Evolutionary conservation across 2,329 filamentous ascomycete genomes (phyloP).

Genomic region (Bipolaris sorokiniana): DNA sequence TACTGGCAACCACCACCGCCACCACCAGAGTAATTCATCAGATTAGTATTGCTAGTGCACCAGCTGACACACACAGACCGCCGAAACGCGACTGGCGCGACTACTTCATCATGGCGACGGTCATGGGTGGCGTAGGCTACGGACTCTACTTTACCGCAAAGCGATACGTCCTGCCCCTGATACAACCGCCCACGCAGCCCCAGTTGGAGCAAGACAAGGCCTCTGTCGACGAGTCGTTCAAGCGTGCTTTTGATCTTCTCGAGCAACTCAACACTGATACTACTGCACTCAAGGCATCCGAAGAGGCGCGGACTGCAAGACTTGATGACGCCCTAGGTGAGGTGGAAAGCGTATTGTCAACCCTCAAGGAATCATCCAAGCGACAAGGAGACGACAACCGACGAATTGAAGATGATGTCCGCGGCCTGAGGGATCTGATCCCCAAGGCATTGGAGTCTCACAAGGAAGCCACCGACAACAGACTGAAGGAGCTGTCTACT

Average conservation of each 20-base stretch:
- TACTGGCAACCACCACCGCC: slow-evolving; percentile 61
- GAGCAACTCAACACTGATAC: slow-evolving; percentile 94
- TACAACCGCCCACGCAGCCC: slow-evolving; percentile 90
- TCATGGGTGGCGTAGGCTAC: slow-evolving; percentile 87
- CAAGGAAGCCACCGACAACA: slow-evolving; percentile 79
- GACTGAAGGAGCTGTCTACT: slow-evolving; percentile 81
- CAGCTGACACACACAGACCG: slow-evolving; percentile 45
- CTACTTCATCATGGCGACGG: slow-evolving; percentile 99
- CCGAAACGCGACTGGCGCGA: slow-evolving; percentile 94
- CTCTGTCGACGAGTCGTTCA: slow-evolving; percentile 89
- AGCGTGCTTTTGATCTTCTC: slow-evolving; percentile 86
- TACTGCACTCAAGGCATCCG: slow-evolving; percentile 81
- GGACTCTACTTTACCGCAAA: slow-evolving; percentile 84
- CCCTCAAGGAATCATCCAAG: slow-evolving; percentile 80
- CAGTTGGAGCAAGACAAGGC: slow-evolving; percentile 95
- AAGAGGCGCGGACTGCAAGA: slow-evolving; percentile 81
- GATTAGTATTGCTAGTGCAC: background rate
- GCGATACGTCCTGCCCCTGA: slow-evolving; percentile 89
- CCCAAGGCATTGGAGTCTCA: slow-evolving; percentile 88
- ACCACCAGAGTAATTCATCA: slow-evolving; percentile 57
- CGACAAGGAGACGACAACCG: slow-evolving; percentile 87
- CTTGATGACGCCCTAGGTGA: slow-evolving; percentile 82
- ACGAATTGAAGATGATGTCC: slow-evolving; percentile 84
- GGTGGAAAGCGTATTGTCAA: slow-evolving; percentile 80
- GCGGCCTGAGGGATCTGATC: slow-evolving; percentile 79